A percentile compares a stretch with the other conserved stretches of the same genome.
phyloP scores from a whole-genome alignment of 129 eudicot genomes.

The Artemisia annua region DNA sequence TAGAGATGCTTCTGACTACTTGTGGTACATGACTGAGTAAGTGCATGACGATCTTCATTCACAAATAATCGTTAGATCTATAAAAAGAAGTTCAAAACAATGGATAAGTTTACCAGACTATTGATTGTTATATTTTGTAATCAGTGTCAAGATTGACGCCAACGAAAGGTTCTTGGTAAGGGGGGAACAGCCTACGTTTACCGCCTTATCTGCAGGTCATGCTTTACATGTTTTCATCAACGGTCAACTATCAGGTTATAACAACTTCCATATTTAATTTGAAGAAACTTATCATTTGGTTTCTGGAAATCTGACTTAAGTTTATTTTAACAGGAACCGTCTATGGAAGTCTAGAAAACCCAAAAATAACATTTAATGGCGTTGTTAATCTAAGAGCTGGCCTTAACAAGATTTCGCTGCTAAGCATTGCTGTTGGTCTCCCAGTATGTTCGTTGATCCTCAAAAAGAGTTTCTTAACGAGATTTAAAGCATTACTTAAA shows the following conservation, averaged over 20 bases:
- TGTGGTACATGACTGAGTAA: slow-evolving; percentile 99
- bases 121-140: neutral
- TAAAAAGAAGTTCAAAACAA: neutral
- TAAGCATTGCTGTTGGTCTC: slow-evolving; percentile 97
- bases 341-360: slow-evolving; percentile 88
- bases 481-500: neutral
- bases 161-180: slow-evolving; percentile 69
- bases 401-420: slow-evolving; percentile 69
- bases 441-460: slow-evolving; percentile 62
- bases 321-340: slow-evolving; percentile 63
- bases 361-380: slow-evolving; percentile 62
- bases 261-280: neutral
- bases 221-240: slow-evolving; percentile 94
- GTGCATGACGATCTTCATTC: slow-evolving; percentile 29
- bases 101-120: neutral
- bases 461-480: neutral
- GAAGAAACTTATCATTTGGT: neutral
- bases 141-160: slow-evolving; percentile 70
- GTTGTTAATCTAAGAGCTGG: slow-evolving; percentile 71
- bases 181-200: slow-evolving; percentile 73
- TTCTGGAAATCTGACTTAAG: neutral
- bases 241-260: slow-evolving; percentile 71
- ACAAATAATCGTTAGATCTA: neutral
- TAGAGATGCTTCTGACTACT: slow-evolving; percentile 77
- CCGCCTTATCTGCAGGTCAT: slow-evolving; percentile 88